Base-by-base conservation (phyloP, 1,284 basidiomycete species). In the Schizopora paradoxa region DNA sequence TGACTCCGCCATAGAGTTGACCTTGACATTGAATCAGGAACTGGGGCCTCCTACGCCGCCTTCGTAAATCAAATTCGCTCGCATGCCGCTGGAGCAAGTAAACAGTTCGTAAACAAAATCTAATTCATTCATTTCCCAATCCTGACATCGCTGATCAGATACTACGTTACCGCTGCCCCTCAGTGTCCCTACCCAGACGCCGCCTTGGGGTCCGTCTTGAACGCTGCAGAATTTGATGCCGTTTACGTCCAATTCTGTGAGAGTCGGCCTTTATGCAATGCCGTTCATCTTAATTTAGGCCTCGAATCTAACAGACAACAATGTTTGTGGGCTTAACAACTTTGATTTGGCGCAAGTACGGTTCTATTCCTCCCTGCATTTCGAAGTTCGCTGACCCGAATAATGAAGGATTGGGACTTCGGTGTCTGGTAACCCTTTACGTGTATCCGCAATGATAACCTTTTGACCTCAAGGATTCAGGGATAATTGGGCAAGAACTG, bases 21-120 rank as follows among this genome's bases (percentile, higher is more conserved):
- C 57, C 67, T 83, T 31, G 80, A 82, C 57, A 81, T 84, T 54
- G 80, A 83, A 61, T 70, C 72, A 28, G 80, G 81, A 10, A 61
- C 66, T n/a, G 69, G 71, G n/a, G 63, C 64, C 14, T 66, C 71
- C 28, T 82, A 81, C 58, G 67, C 67, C 6, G 69, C 77, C 1
- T 83, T 83, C 53, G 70, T 83, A 16, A 80, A 73, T 46, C 63
- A 68, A 48, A 72, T 82, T 40, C 74, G 75, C 8, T 72, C 76
- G 4, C 63, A 77, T 37, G 61, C 74, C 28, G 66, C 57, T 43
- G 68, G 70, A 29, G 70, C 72, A 7, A 71, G 66, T 58, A 81
- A 81, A 61, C 65, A 66, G 79, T 82, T 50, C 48, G 65, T 58
- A 26, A n/a, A 18, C 11, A 18, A 7, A 38, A 10, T 19, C 8